Evolutionary conservation across 2,329 filamentous ascomycete genomes (phyloP).

Genomic region (Aspergillus nomiae): DNA sequence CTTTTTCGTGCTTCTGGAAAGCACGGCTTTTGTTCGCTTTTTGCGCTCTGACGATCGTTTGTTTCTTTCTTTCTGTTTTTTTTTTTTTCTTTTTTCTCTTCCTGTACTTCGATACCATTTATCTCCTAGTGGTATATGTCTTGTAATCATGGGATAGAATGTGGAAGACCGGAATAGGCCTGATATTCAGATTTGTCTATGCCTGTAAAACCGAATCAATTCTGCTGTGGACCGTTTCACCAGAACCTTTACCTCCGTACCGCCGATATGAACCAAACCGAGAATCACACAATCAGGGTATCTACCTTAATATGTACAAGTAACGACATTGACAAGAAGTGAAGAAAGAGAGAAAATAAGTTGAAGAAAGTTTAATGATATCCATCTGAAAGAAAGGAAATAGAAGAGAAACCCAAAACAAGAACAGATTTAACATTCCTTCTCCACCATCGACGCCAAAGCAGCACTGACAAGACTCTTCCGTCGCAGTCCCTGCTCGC

Average conservation of each 20-base stretch:
- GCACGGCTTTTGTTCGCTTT: background rate
- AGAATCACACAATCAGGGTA: slow-evolving; percentile 14
- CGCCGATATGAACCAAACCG: background rate
- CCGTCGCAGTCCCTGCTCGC: slow-evolving; percentile 38
- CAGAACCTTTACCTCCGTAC: background rate
- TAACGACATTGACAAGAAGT: background rate
- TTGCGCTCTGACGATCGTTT: background rate
- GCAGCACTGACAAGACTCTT: slow-evolving; percentile 43
- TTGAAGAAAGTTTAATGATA: background rate
- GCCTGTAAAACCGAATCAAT: background rate
- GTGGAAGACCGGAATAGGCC: background rate
- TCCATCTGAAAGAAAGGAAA: background rate
- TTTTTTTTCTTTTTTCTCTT: background rate
- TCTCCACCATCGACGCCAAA: slow-evolving; percentile 38
- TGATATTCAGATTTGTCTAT: background rate
- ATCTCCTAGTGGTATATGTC: background rate
- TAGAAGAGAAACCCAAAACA: background rate
- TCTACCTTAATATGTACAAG: slow-evolving; percentile 14
- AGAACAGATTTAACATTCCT: slow-evolving; percentile 4
- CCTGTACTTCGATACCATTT: background rate
- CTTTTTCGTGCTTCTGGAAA: background rate
- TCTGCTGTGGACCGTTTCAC: background rate
- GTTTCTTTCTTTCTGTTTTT: background rate
- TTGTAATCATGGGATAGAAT: background rate
- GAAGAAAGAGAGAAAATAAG: background rate